A percentile compares a stretch with the other conserved stretches of the same genome.
These are phyloP conservation scores for Backusella liffmaniae DNA, from an alignment of 192 early-diverging fungal species.

Conservation along the genomic window DNA sequence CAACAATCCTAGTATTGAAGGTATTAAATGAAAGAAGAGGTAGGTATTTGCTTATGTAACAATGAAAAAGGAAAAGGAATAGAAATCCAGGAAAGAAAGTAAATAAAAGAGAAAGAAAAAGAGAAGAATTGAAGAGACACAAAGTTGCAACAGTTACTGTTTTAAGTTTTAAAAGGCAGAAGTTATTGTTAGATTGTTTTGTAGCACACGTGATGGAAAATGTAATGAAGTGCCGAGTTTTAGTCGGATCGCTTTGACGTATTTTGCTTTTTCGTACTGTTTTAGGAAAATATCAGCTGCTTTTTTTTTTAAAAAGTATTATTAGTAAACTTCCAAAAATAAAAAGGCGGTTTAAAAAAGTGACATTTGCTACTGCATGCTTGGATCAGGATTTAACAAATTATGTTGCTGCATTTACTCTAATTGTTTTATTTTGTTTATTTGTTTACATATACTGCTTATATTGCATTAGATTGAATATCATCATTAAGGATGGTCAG, in stretches of 20 bases:
- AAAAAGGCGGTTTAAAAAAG: neutral
- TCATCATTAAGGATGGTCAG: neutral
- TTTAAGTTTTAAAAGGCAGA: slow-evolving; percentile 9
- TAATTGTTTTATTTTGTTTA: neutral
- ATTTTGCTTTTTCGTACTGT: neutral
- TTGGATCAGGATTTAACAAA: neutral
- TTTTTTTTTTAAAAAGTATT: neutral
- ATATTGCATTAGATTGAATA: neutral
- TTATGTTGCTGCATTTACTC: neutral
- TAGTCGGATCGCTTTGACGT: slow-evolving; percentile 1
- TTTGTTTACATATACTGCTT: neutral
- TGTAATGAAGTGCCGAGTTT: slow-evolving; percentile 6
- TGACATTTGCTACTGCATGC: neutral
- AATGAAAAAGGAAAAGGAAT: neutral
- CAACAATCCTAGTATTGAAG: neutral
- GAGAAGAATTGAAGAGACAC: neutral
- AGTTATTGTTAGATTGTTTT: neutral
- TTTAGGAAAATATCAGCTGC: neutral
- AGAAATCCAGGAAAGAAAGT: slow-evolving; percentile 1
- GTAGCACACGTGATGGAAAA: neutral
- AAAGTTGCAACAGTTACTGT: neutral
- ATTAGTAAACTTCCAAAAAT: slow-evolving; percentile 3
- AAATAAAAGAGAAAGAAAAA: neutral
- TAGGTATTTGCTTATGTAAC: neutral
- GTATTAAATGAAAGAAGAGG: neutral